Evolutionary conservation across 139 green algal species (phyloP), one percentile per base, ranked within the genome.

Genomic region (Monoraphidium neglectum): DNA sequence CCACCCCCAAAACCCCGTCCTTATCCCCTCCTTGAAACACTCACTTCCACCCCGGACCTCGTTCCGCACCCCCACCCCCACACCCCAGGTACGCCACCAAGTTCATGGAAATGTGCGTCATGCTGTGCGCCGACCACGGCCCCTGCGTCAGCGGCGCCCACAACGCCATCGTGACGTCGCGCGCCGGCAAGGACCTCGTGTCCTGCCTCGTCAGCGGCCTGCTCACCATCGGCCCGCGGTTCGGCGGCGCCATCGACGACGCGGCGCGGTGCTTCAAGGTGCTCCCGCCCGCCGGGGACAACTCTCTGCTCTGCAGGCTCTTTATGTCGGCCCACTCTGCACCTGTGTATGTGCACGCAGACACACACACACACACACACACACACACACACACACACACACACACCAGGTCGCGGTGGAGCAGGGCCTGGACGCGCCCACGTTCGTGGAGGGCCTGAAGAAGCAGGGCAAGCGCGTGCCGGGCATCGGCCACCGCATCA

Each of bases 401-500:
- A n/a, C n/a, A n/a, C n/a, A n/a, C 86, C 88, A 89, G 72, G 49
- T 53, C 15, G 86, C 81, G 0, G 77, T 77, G 15, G 86, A 91
- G 62, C 72, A 85, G 53, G 47, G 57, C 23, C 77, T 91, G 73
- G 78, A 80, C 6, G 70, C 93, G 0, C 60, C 86, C 0, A 90
- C 88, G 5, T 98, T 97, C 85, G 94, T 98, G 68, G 94, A 98
- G 77, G 82, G 73, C 2, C 73, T 87, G 0, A 87, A 87, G 73
- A 69, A 84, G 67, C 79, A 90, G 79, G 87, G 87, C 54, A 82
- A 91, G 36, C 89, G 90, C 40, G 93, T 98, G 59, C 82, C 90
- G 1, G 94, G 94, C 73, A 98, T 98, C 46, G 94, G 94, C 10
- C 94, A 98, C 79, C 84, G 94, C 73, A 98, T 98, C 86, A 98